Percentiles rank a stretch among this genome's conserved stretches.
These are phyloP conservation scores for Polymyxa betae DNA, from an alignment of 208 protist genomes.

Conservation along the genomic window DNA sequence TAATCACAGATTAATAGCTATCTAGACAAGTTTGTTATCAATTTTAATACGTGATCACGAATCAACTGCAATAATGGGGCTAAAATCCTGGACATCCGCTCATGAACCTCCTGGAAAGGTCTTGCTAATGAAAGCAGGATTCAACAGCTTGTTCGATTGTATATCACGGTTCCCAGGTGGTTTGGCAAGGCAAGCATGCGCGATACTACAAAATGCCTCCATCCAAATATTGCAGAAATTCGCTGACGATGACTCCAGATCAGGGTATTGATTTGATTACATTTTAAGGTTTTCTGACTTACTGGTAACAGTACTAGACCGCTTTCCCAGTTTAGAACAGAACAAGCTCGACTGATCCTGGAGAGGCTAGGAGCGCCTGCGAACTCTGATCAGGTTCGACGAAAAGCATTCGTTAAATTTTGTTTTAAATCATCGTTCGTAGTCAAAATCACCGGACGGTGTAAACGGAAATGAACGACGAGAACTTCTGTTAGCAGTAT, in stretches of 20 bases:
- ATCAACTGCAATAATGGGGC: background rate
- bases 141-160: slow-evolving; percentile 2
- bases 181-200: background rate
- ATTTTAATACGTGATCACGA: background rate
- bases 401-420: too few species aligned
- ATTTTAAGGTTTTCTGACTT: too few species aligned
- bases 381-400: too few species aligned
- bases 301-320: too few species aligned
- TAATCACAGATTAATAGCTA: background rate
- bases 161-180: background rate
- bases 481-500: too few species aligned
- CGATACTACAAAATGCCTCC: background rate
- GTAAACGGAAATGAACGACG: too few species aligned
- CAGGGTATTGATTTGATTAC: too few species aligned
- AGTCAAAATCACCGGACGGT: too few species aligned
- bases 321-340: too few species aligned
- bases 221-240: background rate
- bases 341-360: too few species aligned
- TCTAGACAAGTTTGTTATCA: background rate
- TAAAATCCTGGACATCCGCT: background rate
- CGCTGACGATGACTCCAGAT: background rate
- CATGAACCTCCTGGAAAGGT: slow-evolving; percentile 26
- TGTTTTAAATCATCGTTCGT: too few species aligned
- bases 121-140: background rate
- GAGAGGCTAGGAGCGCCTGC: too few species aligned